Evolutionary conservation across 1,284 basidiomycete genomes (phyloP), one percentile per base, ranked within the genome.

Genomic region (Leccinum insigne): DNA sequence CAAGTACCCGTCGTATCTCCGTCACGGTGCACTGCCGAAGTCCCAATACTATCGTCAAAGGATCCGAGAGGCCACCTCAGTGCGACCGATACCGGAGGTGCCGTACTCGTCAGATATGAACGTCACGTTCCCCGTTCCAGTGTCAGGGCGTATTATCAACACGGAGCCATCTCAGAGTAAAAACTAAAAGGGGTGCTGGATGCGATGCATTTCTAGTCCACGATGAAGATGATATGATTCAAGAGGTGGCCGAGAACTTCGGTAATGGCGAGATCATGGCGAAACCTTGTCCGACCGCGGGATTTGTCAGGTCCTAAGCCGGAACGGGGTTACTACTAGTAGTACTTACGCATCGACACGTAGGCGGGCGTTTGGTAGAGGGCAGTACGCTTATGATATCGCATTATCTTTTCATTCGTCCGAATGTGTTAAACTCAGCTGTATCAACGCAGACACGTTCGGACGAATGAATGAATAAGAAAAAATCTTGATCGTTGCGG

Each of bases 361-460:
- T 21, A 3, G n/a, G 59, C 26, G 14, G 56, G n/a, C 26, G 23
- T 5, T 56, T 58, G 11, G 13, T 58, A 38, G 5, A 13, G 62
- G 71, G 71, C 71, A 23, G 61, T 72, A 72, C 70, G 13, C 21
- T 40, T 54, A 60, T 23, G 23, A 56, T 61, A 40, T 60, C 26
- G 42, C 23, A 47, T 62, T 57, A 57, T 23, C 11, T 58, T 18
- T 13, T 40, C 38, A 40, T 40, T 14, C 38, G 38, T 40, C 38
- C 38, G 38, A 40, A 40, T 5, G 58, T 58, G 21, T 23, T 40
- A 40, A 26, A 40, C 59, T 35, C 62, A 64, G 58, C 54, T 32
- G 2, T 62, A 69, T 26, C 23, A 56, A 26, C 16, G 54, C 38
- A 40, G 38, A 38, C 13, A 38, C 38, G 13, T 29, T 56, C 21